Conservation (phyloP, 805 yeast species). For the Hagleromyces aurorensis region DNA sequence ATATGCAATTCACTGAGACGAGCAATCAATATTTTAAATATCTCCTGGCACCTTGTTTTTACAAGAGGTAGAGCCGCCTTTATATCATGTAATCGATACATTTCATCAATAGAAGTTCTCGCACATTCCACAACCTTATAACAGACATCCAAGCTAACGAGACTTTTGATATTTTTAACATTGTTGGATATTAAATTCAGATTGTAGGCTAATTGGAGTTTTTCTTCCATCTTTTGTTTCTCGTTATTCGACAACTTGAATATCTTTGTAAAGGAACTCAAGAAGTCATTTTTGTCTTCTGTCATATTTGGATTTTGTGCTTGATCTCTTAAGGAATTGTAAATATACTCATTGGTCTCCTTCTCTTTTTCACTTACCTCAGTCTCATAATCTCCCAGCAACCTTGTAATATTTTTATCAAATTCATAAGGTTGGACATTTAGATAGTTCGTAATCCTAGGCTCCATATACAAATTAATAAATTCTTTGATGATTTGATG, state of each 20-base stretch:
- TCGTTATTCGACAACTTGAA: constrained; percentile 36
- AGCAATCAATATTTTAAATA: constrained; percentile 59
- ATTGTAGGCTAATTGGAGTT: constrained; percentile 64
- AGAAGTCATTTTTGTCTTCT: constrained; percentile 44
- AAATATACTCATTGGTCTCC: constrained; percentile 36
- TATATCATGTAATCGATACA: constrained; percentile 38
- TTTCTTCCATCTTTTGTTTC: constrained; percentile 24
- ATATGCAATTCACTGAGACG: constrained; percentile 67
- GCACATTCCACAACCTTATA: constrained; percentile 64
- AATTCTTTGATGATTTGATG: constrained; percentile 26
- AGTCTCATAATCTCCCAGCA: constrained; percentile 23
- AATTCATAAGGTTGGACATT: constrained; percentile 28
- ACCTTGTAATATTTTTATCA: constrained; percentile 19
- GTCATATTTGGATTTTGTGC: constrained; percentile 21
- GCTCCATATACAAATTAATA: constrained; percentile 34
- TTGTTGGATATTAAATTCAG: constrained; percentile 69
- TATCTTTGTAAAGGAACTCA: constrained; percentile 57
- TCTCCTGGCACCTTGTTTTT: constrained; percentile 38
- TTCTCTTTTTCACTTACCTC: constrained; percentile 28
- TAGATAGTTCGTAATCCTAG: constrained; percentile 29
- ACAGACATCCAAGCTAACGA: constrained; percentile 75
- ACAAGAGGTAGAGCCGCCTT: constrained; percentile 27
- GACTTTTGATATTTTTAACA: constrained; percentile 64
- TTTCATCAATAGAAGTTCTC: constrained; percentile 51
- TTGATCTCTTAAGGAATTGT: constrained; percentile 35